Evolutionary conservation across 2,329 filamentous ascomycete species (phyloP), one percentile per base, ranked within the genome.

Genomic region (Cercospora beticola): DNA sequence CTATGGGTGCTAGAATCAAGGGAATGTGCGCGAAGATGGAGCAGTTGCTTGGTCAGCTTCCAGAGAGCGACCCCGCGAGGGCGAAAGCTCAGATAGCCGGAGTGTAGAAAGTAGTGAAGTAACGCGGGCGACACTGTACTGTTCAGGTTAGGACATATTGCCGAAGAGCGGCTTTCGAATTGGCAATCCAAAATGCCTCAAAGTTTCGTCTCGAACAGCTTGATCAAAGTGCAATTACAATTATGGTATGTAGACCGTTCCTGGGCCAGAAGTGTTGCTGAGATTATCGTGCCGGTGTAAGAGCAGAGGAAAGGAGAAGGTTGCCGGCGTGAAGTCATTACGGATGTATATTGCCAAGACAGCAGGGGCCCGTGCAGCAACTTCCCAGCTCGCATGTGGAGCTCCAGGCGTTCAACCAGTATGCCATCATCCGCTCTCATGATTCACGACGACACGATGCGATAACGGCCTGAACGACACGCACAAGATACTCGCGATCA

Each of bases 391-490:
- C 6, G 21, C 21, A 14, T 54, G 49, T 54, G 49, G 26, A 58
- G 54, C 54, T 58, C 30, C 26, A 58, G 46, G 18, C 46, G 46
- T 33, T n/a, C 54, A 31, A 26, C 26, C 12, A 54, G 23, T n/a
- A 31, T 14, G 26, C 12, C 54, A 58, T 58, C 54, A 58, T 16
- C 30, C 8, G 26, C 59, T 60, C n/a, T 62, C 12, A 66, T 46
- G 64, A 61, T 28, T 62, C 10, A 66, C 52, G 64, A 66, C 58
- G 64, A 62, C 3, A 66, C 64, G 64, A 62, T 52, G 31, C 30
- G 30, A 56, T 64, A 12, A 46, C 59, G 18, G 16, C 26, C 16
- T 62, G n/a, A 26, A 28, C 16, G 59, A 62, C 9, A 21, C 18
- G 23, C 21, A 21, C 33, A 28, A 6, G 18, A 23, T 18, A 21